These are phyloP conservation scores for Jatropha podagrica DNA, from an alignment of 441 rosid genomes.

Conservation along the genomic window DNA sequence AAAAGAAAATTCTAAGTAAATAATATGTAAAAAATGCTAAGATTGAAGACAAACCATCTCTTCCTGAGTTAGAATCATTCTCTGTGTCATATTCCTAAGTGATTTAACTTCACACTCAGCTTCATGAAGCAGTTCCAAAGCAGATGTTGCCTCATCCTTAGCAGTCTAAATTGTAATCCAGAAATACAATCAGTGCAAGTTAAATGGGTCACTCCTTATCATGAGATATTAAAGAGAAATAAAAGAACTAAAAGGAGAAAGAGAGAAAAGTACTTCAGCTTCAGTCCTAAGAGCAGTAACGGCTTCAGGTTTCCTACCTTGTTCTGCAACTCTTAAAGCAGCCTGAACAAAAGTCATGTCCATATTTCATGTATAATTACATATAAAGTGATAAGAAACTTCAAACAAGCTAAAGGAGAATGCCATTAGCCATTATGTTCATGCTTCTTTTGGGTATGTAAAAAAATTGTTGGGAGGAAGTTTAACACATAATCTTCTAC, in stretches of 20 bases:
- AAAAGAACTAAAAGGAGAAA: conserved; percentile 12
- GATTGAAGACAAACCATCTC: conserved; percentile 66
- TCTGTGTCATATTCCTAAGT: conserved; percentile 44
- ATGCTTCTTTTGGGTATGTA: too few species aligned
- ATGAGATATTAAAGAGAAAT: conserved; percentile 3
- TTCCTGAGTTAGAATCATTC: conserved; percentile 61
- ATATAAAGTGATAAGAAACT: neutral
- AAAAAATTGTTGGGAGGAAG: neutral
- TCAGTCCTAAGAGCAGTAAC: conserved; percentile 60
- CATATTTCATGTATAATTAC: neutral
- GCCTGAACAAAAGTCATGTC: conserved; percentile 46
- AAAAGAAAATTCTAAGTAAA: conserved; percentile 3
- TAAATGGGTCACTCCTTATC: conserved; percentile 4
- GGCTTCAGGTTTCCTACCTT: conserved; percentile 49
- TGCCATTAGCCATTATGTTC: neutral
- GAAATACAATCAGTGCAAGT: conserved; percentile 21
- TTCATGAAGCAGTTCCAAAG: conserved; percentile 47
- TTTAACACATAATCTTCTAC: neutral
- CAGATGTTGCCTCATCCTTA: conserved; percentile 68
- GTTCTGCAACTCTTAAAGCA: conserved; percentile 60
- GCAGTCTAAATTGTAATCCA: conserved; percentile 47
- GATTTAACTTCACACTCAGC: conserved; percentile 36
- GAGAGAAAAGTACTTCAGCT: conserved; percentile 61
- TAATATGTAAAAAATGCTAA: neutral
- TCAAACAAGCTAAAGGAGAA: neutral